Conservation (phyloP, 345 rosid genomes). For the Salix exigua region DNA sequence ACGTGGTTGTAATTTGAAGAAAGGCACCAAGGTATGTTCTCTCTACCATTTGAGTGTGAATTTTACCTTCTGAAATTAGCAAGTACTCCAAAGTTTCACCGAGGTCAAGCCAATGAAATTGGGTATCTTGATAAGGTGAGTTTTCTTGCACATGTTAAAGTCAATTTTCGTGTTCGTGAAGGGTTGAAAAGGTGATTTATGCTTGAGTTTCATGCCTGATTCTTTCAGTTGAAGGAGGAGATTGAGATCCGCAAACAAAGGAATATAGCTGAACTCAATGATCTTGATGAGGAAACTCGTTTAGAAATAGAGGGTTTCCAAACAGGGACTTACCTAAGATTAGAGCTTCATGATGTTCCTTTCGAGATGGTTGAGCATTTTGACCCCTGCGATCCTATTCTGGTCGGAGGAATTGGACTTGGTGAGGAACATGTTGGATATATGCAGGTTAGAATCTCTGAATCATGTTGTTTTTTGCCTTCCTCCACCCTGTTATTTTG, state of each 20-base stretch:
- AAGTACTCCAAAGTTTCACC: constrained; percentile 13
- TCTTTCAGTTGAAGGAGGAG: constrained; percentile 79
- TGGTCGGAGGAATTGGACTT: constrained; percentile 82
- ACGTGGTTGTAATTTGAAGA: constrained; percentile 92
- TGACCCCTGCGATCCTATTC: constrained; percentile 82
- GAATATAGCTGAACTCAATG: constrained; percentile 71
- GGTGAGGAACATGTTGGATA: constrained; percentile 89
- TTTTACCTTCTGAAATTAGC: background rate
- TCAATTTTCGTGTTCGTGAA: background rate
- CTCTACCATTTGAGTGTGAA: background rate
- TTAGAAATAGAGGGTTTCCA: constrained; percentile 80
- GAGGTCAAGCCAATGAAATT: constrained; percentile 50
- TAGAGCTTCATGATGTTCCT: constrained; percentile 89
- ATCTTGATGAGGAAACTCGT: constrained; percentile 73
- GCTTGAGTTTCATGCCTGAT: constrained; percentile 21
- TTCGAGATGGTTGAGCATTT: constrained; percentile 89
- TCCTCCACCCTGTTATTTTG: background rate
- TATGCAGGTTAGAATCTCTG: constrained; percentile 75
- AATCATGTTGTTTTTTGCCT: background rate
- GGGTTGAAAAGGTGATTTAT: constrained; percentile 19
- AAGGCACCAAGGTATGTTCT: constrained; percentile 66
- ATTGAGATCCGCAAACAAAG: constrained; percentile 70
- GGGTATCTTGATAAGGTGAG: constrained; percentile 73
- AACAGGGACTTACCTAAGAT: constrained; percentile 75
- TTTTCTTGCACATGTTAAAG: background rate